Evolutionary conservation across 441 rosid species (phyloP), one percentile per base, ranked within the genome.

Genomic region (Mallotus japonicus): DNA sequence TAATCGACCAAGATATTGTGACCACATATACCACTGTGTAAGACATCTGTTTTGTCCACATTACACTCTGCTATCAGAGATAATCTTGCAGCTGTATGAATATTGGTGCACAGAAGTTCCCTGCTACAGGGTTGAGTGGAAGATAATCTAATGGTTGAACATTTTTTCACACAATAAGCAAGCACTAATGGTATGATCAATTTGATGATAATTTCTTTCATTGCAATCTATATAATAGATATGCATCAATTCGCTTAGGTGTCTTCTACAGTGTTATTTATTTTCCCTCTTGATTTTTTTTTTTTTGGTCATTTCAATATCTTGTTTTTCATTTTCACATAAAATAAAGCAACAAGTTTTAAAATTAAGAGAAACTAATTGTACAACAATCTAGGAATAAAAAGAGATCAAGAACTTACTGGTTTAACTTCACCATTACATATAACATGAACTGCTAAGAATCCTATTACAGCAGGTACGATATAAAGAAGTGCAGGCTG

Each of bases 401-500:
- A 40, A 54, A 44, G 62, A 78, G 49, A 49, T 40, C n/a, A n/a
- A 42, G 73, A 75, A 83, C 92, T 15, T 58, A 95, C 98, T 88
- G 80, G 93, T 86, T 92, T 91, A 62, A 93, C 89, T 56, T 95
- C 99, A 3, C 97, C 94, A 50, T 95, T 95, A 89, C 90, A 93
- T 67, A 91, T 12, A 83, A 90, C 90, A 79, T 93, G 99, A 80
- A 83, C 89, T 61, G 92, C 97, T 83, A 95, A 83, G 86, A 87
- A 93, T 76, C 99, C 99, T 16, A 95, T 88, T 54, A 87, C 97
- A 40, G 95, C 78, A 0, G 99, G 99, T 57, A 95, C 99, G 53
- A 95, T 91, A 77, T 95, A 95, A 78, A 95, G 74, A 75, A 95
- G 88, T 20, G 99, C 99, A 70, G 99, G 99, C 98, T 95, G 94